phyloP scores from a whole-genome alignment of 1,284 basidiomycete genomes.

The Afroboletus lepidellus region DNA sequence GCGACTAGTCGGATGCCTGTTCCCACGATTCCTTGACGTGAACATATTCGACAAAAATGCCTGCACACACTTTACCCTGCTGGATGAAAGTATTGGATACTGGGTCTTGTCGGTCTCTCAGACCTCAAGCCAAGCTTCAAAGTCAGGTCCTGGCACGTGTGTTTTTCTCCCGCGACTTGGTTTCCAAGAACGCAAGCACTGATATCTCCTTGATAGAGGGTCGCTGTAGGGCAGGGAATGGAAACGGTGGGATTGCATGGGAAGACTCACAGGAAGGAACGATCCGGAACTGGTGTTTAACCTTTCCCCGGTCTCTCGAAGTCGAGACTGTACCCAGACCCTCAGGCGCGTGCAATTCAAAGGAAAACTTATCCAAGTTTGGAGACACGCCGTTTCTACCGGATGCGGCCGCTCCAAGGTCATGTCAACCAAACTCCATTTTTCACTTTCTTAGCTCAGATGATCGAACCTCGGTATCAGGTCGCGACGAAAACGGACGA shows the following conservation, averaged over 20 bases:
- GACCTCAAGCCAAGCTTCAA: no score
- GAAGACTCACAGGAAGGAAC: constrained; percentile 3
- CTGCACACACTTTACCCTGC: no score
- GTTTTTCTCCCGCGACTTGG: no score
- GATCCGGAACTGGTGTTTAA: background rate
- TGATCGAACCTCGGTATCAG: background rate
- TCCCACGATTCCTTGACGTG: no score
- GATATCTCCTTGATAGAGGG: background rate
- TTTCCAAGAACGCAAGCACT: no score
- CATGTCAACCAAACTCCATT: background rate
- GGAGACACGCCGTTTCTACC: background rate
- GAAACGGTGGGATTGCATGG: constrained; percentile 4
- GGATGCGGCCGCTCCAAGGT: background rate
- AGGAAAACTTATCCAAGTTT: background rate
- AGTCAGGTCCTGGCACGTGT: no score
- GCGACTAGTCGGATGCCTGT: no score
- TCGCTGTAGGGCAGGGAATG: background rate
- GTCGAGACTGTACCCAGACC: background rate
- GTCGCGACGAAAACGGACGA: background rate
- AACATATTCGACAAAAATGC: no score
- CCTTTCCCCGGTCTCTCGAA: background rate
- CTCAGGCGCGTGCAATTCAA: background rate
- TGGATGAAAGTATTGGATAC: no score
- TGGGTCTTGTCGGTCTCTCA: no score
- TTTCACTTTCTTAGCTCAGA: constrained; percentile 2